Conservation (phyloP, 169 alveolate genomes). For the Cyclospora cayetanensis region DNA sequence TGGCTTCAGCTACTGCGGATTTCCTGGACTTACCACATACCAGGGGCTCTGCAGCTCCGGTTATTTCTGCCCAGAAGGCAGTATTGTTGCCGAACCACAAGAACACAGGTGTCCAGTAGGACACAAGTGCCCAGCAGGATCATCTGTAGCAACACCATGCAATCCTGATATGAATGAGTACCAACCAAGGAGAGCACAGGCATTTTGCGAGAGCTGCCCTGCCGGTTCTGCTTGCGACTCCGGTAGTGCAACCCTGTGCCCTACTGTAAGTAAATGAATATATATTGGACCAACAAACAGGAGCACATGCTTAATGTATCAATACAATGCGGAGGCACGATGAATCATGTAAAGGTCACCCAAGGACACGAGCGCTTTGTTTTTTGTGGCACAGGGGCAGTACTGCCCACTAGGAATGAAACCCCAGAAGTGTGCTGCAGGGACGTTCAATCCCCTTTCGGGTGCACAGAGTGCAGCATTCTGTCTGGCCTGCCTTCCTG, state of each 20-base stretch:
- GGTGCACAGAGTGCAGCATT: slow-evolving; percentile 27
- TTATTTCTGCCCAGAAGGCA: slow-evolving; percentile 49
- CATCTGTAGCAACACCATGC: slow-evolving; percentile 9
- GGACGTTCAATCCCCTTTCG: slow-evolving; percentile 42
- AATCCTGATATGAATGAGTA: slow-evolving; percentile 24
- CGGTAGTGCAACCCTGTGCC: slow-evolving; percentile 21
- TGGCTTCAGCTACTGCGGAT: slow-evolving; percentile 53
- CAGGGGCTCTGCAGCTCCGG: slow-evolving; percentile 34
- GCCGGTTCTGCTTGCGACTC: slow-evolving; percentile 48
- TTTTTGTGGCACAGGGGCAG: slow-evolving; percentile 12
- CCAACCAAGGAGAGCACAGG: slow-evolving; percentile 28
- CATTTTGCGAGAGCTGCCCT: slow-evolving; percentile 34
- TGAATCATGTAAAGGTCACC: not conserved
- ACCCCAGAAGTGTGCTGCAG: slow-evolving; percentile 32
- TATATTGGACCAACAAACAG: not conserved
- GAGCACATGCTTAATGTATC: too few species aligned
- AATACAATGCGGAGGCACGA: not conserved
- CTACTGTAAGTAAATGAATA: not conserved
- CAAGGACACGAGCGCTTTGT: not conserved
- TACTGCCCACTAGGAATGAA: slow-evolving; percentile 60
- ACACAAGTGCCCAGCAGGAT: slow-evolving; percentile 44
- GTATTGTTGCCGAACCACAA: slow-evolving; percentile 17
- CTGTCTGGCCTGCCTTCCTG: slow-evolving; percentile 68
- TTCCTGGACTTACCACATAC: slow-evolving; percentile 5
- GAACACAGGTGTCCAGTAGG: slow-evolving; percentile 45